These are phyloP conservation scores for Podospora bellae-mahoneyi DNA, from an alignment of 495 filamentous ascomycete genomes.

Conservation along the genomic window DNA sequence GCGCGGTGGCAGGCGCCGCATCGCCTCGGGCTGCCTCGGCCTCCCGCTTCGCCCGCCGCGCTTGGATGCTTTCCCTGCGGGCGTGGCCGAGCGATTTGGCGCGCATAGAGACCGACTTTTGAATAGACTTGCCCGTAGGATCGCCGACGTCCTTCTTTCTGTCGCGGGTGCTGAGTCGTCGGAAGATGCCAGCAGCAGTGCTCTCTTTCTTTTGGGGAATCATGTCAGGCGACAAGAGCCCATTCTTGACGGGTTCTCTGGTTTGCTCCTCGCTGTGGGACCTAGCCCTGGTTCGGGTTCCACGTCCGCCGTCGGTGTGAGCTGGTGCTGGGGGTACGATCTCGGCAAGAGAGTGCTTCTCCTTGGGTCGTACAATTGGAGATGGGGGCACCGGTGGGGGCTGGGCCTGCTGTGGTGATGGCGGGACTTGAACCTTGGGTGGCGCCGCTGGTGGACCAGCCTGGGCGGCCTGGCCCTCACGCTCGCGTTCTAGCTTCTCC, in stretches of 20 bases:
- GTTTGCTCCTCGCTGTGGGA: constrained; percentile 97
- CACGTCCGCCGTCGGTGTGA: constrained; percentile 79
- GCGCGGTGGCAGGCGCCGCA: constrained; percentile 48
- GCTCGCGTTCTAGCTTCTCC: constrained; percentile 88
- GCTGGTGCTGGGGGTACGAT: constrained; percentile 80
- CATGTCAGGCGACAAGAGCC: constrained; percentile 62
- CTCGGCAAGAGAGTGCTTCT: constrained; percentile 54
- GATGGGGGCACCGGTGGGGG: constrained; percentile 26
- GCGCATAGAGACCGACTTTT: constrained; percentile 60
- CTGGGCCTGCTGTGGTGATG: constrained; percentile 27
- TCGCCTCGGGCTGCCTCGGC: constrained; percentile 40
- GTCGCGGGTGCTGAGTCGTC: constrained; percentile 85
- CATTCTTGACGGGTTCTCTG: constrained; percentile 67
- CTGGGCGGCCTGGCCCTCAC: constrained; percentile 25
- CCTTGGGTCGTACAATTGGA: constrained; percentile 45
- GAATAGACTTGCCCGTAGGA: constrained; percentile 35
- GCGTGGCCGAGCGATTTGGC: constrained; percentile 90
- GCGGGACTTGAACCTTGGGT: constrained; percentile 28
- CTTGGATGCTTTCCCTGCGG: constrained; percentile 85
- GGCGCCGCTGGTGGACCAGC: constrained; percentile 18
- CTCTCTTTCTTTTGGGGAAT: constrained; percentile 75
- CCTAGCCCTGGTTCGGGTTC: constrained; percentile 73
- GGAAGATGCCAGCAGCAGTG: constrained; percentile 77
- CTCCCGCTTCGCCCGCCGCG: constrained; percentile 59
- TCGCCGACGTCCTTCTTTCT: constrained; percentile 54